Evolutionary conservation across 1,139 yeast genomes (phyloP), one percentile per base, ranked within the genome.

Genomic region (Suhomyces chickasaworum): DNA sequence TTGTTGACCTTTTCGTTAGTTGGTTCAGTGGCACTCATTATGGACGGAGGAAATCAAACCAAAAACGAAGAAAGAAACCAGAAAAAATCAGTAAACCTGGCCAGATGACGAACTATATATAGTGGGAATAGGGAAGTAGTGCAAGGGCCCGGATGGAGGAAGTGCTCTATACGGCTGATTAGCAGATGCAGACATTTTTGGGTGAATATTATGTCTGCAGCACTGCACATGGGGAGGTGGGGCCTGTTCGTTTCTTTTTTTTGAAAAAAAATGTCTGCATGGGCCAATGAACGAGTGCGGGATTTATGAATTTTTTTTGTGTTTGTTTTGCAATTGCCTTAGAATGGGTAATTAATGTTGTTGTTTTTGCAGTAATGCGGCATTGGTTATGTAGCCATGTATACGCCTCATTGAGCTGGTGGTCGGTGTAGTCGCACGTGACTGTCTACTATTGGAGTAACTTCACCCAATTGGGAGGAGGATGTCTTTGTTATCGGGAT

Each of bases 11-110:
- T 74, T 61, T 74, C 80, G 60, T 64, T 66, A 53, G 78, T 73
- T 57, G 80, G 80, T 67, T 74, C 77, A 60, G 77, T 73, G 60
- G 77, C 77, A 69, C 75, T 69, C 76, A 71, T 72, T 43, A 47
- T 59, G 47, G 47, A 45, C 34, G 40, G 23, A 42, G 39, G 23
- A 42, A 38, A 29, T 37, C 44, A 41, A 44, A 39, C 45, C 44
- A 43, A 43, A 42, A 41, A 44, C 44, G 48, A 47, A 45, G 51
- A 47, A 51, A 45, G 35, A 47, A 44, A 48, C 32, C 32, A 29
- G 49, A 46, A 37, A 38, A 42, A 38, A 36, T 10, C 7, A 23
- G 34, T 42, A 42, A 42, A 31, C 29, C 42, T 39, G 48, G 37
- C 32, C 23, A 36, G 35, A 38, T 10, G 29, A 13, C 33, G 30